These are phyloP conservation scores for Nothopassalora personata DNA, from an alignment of 2,329 filamentous ascomycete species.

Conservation along the genomic window DNA sequence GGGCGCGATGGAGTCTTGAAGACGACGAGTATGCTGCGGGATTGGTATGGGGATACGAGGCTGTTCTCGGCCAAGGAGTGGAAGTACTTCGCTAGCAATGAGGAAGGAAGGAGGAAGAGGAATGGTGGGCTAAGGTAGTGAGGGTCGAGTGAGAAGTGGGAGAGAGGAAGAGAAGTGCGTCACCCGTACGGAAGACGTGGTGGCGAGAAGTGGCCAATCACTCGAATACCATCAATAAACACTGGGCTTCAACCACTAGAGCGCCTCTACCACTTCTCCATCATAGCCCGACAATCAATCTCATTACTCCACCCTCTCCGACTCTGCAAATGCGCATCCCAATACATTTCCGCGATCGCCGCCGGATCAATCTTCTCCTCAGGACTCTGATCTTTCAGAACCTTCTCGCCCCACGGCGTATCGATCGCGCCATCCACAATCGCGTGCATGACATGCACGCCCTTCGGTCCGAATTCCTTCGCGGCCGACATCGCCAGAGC, in stretches of 20 bases:
- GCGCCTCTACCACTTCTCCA: slow-evolving; percentile 65
- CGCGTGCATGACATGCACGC: slow-evolving; percentile 73
- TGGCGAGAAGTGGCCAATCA: too few relatives aligned
- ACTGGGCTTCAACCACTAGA: too few relatives aligned
- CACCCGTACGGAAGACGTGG: neutral
- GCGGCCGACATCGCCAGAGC: slow-evolving; percentile 69
- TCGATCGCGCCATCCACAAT: slow-evolving; percentile 75
- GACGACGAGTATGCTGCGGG: neutral
- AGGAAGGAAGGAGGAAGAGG: neutral
- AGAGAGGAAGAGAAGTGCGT: neutral
- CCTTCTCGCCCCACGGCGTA: slow-evolving; percentile 62
- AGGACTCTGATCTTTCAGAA: slow-evolving; percentile 46
- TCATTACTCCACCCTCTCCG: slow-evolving; percentile 73
- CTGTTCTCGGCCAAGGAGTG: neutral
- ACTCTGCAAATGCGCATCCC: slow-evolving; percentile 75
- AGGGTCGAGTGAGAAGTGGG: neutral
- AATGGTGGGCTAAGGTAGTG: neutral
- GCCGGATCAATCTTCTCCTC: slow-evolving; percentile 66
- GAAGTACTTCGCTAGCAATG: neutral
- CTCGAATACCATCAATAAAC: too few relatives aligned
- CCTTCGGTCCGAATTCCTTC: slow-evolving; percentile 74
- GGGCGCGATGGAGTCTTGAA: neutral
- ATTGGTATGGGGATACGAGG: slow-evolving; percentile 4
- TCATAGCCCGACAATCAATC: slow-evolving; percentile 68
- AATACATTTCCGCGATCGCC: slow-evolving; percentile 83